Percentiles rank a stretch among this genome's conserved stretches.
Evolutionary conservation across 192 early-diverging fungal species (phyloP).

Genomic region (Gamsiella multidivaricata): DNA sequence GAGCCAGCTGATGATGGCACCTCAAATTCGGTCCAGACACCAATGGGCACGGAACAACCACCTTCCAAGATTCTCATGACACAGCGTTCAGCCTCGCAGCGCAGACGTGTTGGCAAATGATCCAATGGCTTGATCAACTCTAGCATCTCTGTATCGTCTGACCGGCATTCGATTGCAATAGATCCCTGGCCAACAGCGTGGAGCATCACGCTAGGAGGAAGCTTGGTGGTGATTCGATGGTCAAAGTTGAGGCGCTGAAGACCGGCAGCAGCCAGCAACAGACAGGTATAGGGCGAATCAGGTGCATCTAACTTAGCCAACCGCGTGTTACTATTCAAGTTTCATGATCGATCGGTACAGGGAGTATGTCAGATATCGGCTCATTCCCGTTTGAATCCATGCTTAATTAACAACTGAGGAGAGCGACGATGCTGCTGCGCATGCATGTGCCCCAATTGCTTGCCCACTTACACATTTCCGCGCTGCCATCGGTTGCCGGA

Average conservation of each 20-base stretch:
- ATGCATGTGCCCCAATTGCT: too few relatives aligned
- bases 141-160: conserved; percentile 64
- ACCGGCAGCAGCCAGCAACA: conserved; percentile 91
- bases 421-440: too few relatives aligned
- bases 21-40: conserved; percentile 77
- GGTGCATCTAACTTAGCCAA: conserved; percentile 86
- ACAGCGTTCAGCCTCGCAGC: conserved; percentile 84
- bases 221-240: conserved; percentile 76
- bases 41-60: conserved; percentile 95
- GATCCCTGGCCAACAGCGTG: conserved; percentile 96
- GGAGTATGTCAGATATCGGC: too few relatives aligned
- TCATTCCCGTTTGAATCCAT: too few relatives aligned
- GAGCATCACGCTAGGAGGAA: conserved; percentile 70
- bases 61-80: conserved; percentile 93
- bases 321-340: conserved; percentile 90
- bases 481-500: conserved; percentile 6
- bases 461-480: conserved; percentile 49
- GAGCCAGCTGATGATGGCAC: conserved; percentile 14
- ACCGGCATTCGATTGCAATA: conserved; percentile 84
- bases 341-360: too few relatives aligned
- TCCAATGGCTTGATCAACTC: conserved; percentile 72
- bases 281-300: conserved; percentile 74
- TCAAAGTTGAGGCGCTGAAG: conserved; percentile 76
- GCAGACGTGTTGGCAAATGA: conserved; percentile 69
- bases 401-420: too few relatives aligned